Conservation (phyloP, 352 stramenopile genomes). For the Pythium chondricola region DNA sequence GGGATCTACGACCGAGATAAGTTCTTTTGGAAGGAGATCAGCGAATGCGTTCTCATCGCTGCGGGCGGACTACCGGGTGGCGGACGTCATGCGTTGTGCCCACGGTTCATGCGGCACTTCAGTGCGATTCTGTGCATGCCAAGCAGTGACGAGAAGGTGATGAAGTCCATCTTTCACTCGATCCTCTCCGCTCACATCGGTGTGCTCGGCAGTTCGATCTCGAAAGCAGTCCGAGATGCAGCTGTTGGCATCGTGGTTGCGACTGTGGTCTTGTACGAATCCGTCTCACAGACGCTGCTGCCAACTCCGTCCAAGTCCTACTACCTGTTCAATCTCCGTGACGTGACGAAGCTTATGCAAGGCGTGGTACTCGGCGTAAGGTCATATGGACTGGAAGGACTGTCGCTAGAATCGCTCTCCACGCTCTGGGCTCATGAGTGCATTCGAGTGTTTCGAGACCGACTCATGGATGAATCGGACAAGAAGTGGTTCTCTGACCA, state of each 20-base stretch:
- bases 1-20: conserved; percentile 81
- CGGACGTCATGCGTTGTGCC: conserved; percentile 45
- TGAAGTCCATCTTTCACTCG: conserved; percentile 86
- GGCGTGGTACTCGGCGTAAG: conserved; percentile 52
- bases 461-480: conserved; percentile 76
- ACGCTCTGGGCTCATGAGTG: conserved; percentile 89
- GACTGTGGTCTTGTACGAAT: conserved; percentile 58
- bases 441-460: conserved; percentile 90
- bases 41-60: conserved; percentile 56
- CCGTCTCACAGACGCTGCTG: conserved; percentile 42
- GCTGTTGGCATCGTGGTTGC: conserved; percentile 48
- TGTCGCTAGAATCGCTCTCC: conserved; percentile 40
- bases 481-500: conserved; percentile 85
- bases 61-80: conserved; percentile 54
- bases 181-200: conserved; percentile 69
- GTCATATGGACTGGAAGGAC: conserved; percentile 3
- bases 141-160: conserved; percentile 57
- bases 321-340: conserved; percentile 81
- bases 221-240: conserved; percentile 47
- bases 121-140: conserved; percentile 61
- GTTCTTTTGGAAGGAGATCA: conserved; percentile 80
- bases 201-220: neutral
- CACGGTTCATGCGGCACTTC: conserved; percentile 69
- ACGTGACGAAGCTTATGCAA: conserved; percentile 77
- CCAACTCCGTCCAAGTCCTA: conserved; percentile 79